These are phyloP conservation scores for Trichosporon asahii DNA, from an alignment of 1,284 basidiomycete species.

Conservation along the genomic window DNA sequence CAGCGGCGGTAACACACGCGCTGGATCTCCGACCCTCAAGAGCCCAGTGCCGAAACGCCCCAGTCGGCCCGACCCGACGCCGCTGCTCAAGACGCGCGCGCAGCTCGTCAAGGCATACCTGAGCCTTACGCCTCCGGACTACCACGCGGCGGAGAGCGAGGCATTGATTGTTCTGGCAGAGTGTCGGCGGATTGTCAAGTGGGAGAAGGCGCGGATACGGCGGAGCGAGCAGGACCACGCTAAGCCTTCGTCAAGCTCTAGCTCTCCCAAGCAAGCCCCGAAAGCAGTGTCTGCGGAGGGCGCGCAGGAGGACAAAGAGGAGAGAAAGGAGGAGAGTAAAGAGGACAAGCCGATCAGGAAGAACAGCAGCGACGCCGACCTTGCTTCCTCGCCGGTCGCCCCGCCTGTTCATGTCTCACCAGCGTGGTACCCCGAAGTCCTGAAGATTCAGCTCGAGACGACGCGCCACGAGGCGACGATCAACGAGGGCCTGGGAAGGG, in stretches of 20 bases:
- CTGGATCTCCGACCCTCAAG: not conserved
- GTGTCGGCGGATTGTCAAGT: conserved; percentile 25
- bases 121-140: conserved; percentile 16
- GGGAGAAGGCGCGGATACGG: conserved; percentile 1
- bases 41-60: not conserved
- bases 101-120: conserved; percentile 32
- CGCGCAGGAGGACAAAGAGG: not conserved
- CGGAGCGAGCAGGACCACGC: not conserved
- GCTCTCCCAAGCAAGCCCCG: not conserved
- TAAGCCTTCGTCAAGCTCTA: not conserved
- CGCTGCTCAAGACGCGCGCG: conserved; percentile 26
- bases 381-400: not conserved
- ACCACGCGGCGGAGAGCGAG: conserved; percentile 30
- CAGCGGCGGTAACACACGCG: not conserved
- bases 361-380: not conserved
- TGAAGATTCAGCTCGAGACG: conserved; percentile 24
- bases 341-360: not conserved
- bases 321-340: not conserved
- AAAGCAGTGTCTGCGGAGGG: not conserved
- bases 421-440: conserved; percentile 14
- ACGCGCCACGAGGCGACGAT: conserved; percentile 26
- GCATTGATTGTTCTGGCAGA: conserved; percentile 26
- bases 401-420: conserved; percentile 4
- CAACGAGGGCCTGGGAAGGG: conserved; percentile 33
- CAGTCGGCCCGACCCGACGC: conserved; percentile 5